These are phyloP conservation scores for Davidsoniella australis DNA, from an alignment of 2,329 filamentous ascomycete species.

Conservation along the genomic window DNA sequence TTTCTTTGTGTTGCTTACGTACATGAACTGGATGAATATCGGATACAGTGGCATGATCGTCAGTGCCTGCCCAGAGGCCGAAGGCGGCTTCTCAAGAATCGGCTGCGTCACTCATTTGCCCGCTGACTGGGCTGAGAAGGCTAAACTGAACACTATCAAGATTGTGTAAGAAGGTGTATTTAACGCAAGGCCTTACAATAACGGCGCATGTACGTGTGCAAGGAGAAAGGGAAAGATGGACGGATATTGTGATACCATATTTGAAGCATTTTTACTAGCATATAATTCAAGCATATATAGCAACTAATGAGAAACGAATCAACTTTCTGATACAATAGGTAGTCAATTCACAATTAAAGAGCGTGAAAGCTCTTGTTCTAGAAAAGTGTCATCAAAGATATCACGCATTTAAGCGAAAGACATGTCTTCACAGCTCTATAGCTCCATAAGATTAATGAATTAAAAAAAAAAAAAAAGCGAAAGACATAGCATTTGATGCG, in stretches of 20 bases:
- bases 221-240: background rate
- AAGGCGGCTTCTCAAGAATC: conserved; percentile 9
- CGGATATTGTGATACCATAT: conserved; percentile 10
- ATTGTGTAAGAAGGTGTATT: conserved; percentile 6
- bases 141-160: conserved; percentile 11
- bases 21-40: conserved; percentile 13
- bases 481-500: too few relatives aligned
- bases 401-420: too few relatives aligned
- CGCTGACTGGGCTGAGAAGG: conserved; percentile 12
- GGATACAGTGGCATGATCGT: conserved; percentile 10
- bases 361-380: too few relatives aligned
- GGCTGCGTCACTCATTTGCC: conserved; percentile 11
- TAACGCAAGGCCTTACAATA: too few relatives aligned
- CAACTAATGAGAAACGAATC: conserved; percentile 8
- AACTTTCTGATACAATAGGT: background rate
- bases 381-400: too few relatives aligned
- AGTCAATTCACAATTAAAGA: too few relatives aligned
- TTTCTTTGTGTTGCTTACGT: conserved; percentile 10
- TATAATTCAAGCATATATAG: conserved; percentile 3
- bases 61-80: conserved; percentile 9
- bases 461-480: too few relatives aligned
- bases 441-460: too few relatives aligned
- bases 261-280: background rate
- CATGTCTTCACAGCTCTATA: too few relatives aligned
- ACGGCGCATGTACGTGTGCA: background rate